Percentiles rank a stretch among this genome's conserved stretches.
phyloP scores from a whole-genome alignment of 2,329 filamentous ascomycete genomes.

The Hortaea sp. region DNA sequence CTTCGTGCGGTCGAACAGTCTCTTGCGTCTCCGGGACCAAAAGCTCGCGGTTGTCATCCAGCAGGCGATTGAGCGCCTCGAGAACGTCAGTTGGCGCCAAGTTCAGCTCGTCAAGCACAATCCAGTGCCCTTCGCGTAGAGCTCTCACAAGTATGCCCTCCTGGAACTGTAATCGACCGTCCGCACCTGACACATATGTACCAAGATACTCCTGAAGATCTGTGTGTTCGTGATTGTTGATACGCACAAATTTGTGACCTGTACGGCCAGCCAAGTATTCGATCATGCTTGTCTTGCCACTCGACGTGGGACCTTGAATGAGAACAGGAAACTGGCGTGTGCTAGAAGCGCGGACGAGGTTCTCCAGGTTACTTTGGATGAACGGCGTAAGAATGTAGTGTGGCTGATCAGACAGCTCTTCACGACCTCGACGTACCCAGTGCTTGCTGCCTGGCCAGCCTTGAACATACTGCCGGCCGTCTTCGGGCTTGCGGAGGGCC shows the following conservation, averaged over 20 bases:
- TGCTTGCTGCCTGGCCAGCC: constrained; percentile 25
- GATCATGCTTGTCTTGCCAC: constrained; percentile 99
- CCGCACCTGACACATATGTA: constrained; percentile 76
- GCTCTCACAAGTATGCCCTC: constrained; percentile 91
- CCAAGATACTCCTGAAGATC: constrained; percentile 96
- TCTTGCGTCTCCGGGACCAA: constrained; percentile 96
- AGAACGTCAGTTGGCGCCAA: constrained; percentile 93
- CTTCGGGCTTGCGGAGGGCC: constrained; percentile 64
- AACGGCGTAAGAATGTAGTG: constrained; percentile 97
- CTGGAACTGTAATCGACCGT: constrained; percentile 81
- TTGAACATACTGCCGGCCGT: constrained; percentile 68
- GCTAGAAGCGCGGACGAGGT: constrained; percentile 85
- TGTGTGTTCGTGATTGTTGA: constrained; percentile 99
- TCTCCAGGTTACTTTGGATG: constrained; percentile 87
- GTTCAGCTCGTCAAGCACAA: constrained; percentile 95
- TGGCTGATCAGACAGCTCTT: constrained; percentile 57
- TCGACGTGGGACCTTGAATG: constrained; percentile 92
- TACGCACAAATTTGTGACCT: constrained; percentile 92
- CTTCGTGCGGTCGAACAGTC: constrained; percentile 78
- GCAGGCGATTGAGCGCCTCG: constrained; percentile 85
- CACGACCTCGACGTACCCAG: constrained; percentile 72
- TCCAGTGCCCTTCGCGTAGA: constrained; percentile 89
- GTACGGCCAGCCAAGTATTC: constrained; percentile 95
- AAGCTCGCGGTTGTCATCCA: constrained; percentile 94
- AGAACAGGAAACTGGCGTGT: constrained; percentile 87